phyloP scores from a whole-genome alignment of 495 filamentous ascomycete genomes.

The Ramalina peruviana region DNA sequence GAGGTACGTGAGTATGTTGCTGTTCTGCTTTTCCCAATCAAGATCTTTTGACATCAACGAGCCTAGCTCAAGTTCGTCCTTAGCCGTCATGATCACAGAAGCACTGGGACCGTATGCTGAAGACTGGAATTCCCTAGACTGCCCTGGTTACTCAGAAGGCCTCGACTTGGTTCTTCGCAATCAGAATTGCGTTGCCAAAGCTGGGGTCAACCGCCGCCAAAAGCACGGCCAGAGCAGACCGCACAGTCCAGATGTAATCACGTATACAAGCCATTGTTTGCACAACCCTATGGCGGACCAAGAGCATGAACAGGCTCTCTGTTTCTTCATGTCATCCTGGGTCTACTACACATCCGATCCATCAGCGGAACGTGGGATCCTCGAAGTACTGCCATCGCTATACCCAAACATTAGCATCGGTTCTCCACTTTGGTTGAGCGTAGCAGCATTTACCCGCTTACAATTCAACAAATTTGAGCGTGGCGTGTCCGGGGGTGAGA shows the following conservation, averaged over 20 bases:
- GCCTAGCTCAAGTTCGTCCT: neutral
- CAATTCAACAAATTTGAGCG: conserved; percentile 8
- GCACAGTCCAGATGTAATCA: neutral
- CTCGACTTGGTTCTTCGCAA: conserved; percentile 12
- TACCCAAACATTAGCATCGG: neutral
- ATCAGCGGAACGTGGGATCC: conserved; percentile 6
- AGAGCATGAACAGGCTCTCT: conserved; percentile 4
- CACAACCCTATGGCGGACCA: conserved; percentile 1
- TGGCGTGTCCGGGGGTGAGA: neutral
- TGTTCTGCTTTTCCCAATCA: neutral
- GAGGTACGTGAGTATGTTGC: neutral
- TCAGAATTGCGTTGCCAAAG: conserved; percentile 10
- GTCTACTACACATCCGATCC: conserved; percentile 5
- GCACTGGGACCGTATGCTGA: neutral
- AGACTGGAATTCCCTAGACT: neutral
- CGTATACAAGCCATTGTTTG: no score
- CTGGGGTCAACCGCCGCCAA: conserved; percentile 7
- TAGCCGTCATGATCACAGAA: neutral
- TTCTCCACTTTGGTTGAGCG: conserved; percentile 3
- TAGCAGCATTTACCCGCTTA: conserved; percentile 2
- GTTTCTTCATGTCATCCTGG: conserved; percentile 11
- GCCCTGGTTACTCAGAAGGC: conserved; percentile 11
- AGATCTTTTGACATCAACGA: neutral
- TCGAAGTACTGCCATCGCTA: conserved; percentile 9
- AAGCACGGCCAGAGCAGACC: neutral